Evolutionary conservation across 495 filamentous ascomycete species (phyloP), one percentile per base, ranked within the genome.

Genomic region (Aspergillus bertholletiae): DNA sequence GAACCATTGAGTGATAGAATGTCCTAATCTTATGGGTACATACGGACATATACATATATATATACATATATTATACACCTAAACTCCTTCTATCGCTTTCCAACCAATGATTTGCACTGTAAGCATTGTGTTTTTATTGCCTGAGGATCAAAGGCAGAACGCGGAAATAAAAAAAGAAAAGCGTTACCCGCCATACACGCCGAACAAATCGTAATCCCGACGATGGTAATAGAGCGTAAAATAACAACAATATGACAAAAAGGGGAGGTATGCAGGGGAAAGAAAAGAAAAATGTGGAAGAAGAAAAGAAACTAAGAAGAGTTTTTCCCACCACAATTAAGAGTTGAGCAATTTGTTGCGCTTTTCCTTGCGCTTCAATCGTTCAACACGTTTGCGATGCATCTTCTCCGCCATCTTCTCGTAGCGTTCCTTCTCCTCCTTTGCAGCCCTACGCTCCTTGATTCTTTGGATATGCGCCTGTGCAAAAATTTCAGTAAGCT

Each of bases 371-470:
- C 92, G 81, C 85, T 89, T 96, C 70, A 96, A 64, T 56, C 94
- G 82, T 74, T 98, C 94, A 22, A 98, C 86, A 58, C 92, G 78
- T 80, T 96, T 97, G 68, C 78, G 83, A 69, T 97, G 94, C 94
- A 98, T 97, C 76, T 91, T 97, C 73, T 93, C 88, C 26, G 89
- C 94, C 85, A 98, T 84, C 77, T 90, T 92, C 73, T 92, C 90
- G 67, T 89, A 97, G 35, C 95, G 81, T 57, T 88, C 90, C 73
- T 91, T 94, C 77, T 98, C 94, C 63, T 88, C 92, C 80, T 96
- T 96, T 7, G 82, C 84, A 21, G 84, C 88, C 41, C 90, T 80
- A 68, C 85, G 88, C 51, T 94, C 90, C 64, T 87, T 92, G 61
- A 97, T 88, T 17, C 80, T 77, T 64, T 88, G 80, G 51, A 94